phyloP scores from a whole-genome alignment of 495 filamentous ascomycete species.

The Aspergillus asperescens region DNA sequence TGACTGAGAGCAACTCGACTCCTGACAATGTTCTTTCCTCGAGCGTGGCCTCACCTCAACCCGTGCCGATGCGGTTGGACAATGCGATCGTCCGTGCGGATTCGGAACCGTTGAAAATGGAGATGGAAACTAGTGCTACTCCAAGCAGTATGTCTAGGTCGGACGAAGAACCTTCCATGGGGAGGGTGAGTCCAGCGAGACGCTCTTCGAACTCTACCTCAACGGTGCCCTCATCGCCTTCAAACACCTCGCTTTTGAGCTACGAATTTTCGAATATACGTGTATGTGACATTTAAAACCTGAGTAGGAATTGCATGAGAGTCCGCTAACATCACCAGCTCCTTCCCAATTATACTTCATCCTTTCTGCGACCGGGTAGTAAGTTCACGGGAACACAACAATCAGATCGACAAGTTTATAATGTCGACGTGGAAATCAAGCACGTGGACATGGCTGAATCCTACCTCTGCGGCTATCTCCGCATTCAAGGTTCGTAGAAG shows the following conservation, averaged over 20 bases:
- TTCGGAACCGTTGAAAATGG: slow-evolving; percentile 28
- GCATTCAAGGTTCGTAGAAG: slow-evolving; percentile 75
- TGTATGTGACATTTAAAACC: slow-evolving; percentile 38
- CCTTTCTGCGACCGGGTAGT: slow-evolving; percentile 81
- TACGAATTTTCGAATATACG: slow-evolving; percentile 64
- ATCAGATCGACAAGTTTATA: slow-evolving; percentile 85
- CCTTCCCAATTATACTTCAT: slow-evolving; percentile 58
- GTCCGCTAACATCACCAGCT: slow-evolving; percentile 30
- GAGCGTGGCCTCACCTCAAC: slow-evolving; percentile 23
- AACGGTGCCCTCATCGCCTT: slow-evolving; percentile 27
- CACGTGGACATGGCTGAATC: slow-evolving; percentile 93
- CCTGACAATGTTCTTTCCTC: slow-evolving; percentile 30
- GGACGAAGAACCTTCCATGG: slow-evolving; percentile 34
- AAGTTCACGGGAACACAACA: slow-evolving; percentile 86
- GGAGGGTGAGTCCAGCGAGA: slow-evolving; percentile 32
- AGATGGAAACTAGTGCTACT: slow-evolving; percentile 17
- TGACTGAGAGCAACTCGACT: slow-evolving; percentile 20
- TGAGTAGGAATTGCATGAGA: not conserved
- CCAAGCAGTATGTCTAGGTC: slow-evolving; percentile 25
- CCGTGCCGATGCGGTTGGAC: slow-evolving; percentile 30
- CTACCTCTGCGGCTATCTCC: slow-evolving; percentile 90
- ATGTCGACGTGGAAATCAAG: slow-evolving; percentile 95
- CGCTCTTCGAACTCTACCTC: slow-evolving; percentile 27
- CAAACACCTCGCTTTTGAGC: slow-evolving; percentile 47
- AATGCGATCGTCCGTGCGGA: slow-evolving; percentile 29